Base-by-base conservation (phyloP, 768 basidiomycete species). In the Kwoniella sp. region DNA sequence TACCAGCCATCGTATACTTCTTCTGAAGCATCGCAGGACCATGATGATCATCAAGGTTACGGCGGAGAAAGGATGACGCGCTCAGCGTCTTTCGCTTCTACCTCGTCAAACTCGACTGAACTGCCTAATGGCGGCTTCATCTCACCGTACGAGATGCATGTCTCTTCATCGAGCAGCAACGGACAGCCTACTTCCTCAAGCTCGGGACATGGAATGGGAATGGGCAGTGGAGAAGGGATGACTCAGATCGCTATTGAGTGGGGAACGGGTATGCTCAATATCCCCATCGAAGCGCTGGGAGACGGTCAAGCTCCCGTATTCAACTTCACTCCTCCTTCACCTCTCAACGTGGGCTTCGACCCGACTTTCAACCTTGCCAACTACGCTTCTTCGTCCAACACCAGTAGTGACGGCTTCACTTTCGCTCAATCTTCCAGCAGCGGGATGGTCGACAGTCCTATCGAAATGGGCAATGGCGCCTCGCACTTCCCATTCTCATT, bases 91-190 rank as follows among this genome's bases (percentile, higher is more conserved):
- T 51, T 58, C 23, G 17, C 51, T 11, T 58, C 63, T 0, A 58
- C 47, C 5, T 17, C 29, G 23, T 61, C 58, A 3, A 34, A 34
- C 26, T 31, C 60, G 28, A 53, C 48, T 29, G 60, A 61, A 7
- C 26, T 54, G 9, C 48, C 63, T 29, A 65, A 65, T 53, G 63
- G 63, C 25, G 63, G 63, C 22, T 65, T 65, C 37, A 53, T 55
- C 22, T 65, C 63, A 13, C 63, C 63, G 7, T 65, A 31, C 57
- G 57, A 58, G 28, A 55, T 55, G 54, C 54, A 55, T 11, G 41
- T 45, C 5, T 45, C 41, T 20, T 11, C 11, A 9, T 45, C 41
- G 15, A 45, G 41, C n/a, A n/a, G n/a, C n/a, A n/a, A n/a, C n/a
- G n/a, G n/a, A n/a, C n/a, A n/a, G n/a, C 50, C 9, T 11, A 26